These are phyloP conservation scores for Trichophyton benhamiae DNA, from an alignment of 2,329 filamentous ascomycete species.

Conservation along the genomic window DNA sequence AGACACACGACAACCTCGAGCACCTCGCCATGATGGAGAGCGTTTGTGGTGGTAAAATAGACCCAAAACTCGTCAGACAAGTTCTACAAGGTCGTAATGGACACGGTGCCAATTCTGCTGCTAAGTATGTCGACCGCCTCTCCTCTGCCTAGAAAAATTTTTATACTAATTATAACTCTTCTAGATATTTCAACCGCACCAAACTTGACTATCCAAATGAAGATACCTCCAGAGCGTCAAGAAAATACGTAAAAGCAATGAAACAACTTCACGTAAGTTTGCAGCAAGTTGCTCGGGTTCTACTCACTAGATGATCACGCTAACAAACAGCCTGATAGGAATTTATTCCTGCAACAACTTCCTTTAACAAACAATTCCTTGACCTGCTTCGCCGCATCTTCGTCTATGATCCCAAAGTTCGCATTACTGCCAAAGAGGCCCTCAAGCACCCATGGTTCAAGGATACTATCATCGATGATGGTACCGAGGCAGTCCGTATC, in stretches of 20 bases:
- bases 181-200: conserved; percentile 43
- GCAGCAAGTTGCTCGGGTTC: background rate
- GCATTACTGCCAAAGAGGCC: conserved; percentile 53
- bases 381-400: conserved; percentile 52
- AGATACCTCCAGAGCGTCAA: conserved; percentile 51
- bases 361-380: conserved; percentile 52
- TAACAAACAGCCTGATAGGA: conserved; percentile 36
- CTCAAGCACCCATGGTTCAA: conserved; percentile 56
- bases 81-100: conserved; percentile 39
- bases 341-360: conserved; percentile 47
- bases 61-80: conserved; percentile 42
- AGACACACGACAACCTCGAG: conserved; percentile 56
- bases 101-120: conserved; percentile 41
- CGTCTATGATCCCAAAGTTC: conserved; percentile 53
- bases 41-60: conserved; percentile 46
- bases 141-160: conserved; percentile 7
- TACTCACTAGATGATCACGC: conserved; percentile 3
- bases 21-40: conserved; percentile 59
- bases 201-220: conserved; percentile 52
- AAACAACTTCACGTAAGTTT: conserved; percentile 46
- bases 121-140: conserved; percentile 38
- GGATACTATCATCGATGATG: conserved; percentile 52
- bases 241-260: conserved; percentile 58
- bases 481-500: conserved; percentile 52
- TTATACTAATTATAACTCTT: conserved; percentile 22